Percentiles rank a stretch among this genome's conserved stretches.
Evolutionary conservation across 177 flowering plant species (phyloP).

Genomic region (Telopea speciosissima): DNA sequence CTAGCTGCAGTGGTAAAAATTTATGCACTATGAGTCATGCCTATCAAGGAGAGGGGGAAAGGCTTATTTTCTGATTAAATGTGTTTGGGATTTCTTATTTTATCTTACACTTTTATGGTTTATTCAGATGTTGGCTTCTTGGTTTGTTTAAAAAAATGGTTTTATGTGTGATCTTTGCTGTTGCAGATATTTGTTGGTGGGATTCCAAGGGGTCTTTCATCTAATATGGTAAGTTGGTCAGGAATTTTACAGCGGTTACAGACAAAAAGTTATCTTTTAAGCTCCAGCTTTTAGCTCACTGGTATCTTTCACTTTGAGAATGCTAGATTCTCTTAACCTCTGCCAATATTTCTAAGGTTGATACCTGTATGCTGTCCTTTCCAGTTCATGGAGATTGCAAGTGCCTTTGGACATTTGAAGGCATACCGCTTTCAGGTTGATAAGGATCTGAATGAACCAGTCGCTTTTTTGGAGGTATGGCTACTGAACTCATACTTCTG

Average conservation of each 20-base stretch:
- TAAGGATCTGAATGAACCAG: slow-evolving; percentile 34
- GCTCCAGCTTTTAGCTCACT: background rate
- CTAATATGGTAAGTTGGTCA: slow-evolving; percentile 62
- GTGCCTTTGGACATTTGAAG: slow-evolving; percentile 75
- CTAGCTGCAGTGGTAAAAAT: too few species aligned
- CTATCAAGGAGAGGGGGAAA: too few species aligned
- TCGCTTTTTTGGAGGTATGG: slow-evolving; percentile 87
- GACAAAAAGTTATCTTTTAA: background rate
- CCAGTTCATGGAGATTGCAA: slow-evolving; percentile 78
- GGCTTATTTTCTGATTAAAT: too few species aligned
- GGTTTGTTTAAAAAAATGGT: background rate
- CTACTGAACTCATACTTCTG: background rate
- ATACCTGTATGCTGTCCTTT: slow-evolving; percentile 5
- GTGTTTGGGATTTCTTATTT: too few species aligned
- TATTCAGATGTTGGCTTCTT: background rate
- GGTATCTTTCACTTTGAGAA: background rate
- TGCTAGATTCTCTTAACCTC: background rate
- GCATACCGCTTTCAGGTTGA: slow-evolving; percentile 57
- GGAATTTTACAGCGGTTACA: background rate
- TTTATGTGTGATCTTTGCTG: background rate
- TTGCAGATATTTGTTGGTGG: slow-evolving; percentile 92
- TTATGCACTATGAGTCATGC: too few species aligned
- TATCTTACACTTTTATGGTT: background rate
- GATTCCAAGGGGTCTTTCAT: slow-evolving; percentile 57
- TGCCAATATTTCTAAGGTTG: slow-evolving; percentile 1